Conservation (phyloP, 306 rosid genomes). For the Inga leiocalycina region DNA sequence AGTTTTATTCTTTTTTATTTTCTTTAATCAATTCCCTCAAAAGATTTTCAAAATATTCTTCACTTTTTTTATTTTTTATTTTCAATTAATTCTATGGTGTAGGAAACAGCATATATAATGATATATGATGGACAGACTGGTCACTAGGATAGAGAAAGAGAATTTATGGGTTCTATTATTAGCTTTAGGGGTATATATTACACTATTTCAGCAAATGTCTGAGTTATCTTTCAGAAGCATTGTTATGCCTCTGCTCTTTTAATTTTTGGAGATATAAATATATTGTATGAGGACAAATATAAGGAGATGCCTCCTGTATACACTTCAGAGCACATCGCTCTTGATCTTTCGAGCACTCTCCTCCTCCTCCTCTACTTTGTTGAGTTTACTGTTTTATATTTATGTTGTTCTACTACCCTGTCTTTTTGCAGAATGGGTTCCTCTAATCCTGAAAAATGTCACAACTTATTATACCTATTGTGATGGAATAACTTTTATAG, state of each 20-base stretch:
- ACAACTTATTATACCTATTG: no score
- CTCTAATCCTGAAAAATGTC: no score
- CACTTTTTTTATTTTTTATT: not conserved
- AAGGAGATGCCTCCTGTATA: no score
- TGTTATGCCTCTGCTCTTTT: not conserved
- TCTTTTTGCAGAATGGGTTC: no score
- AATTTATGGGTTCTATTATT: conserved; percentile 8
- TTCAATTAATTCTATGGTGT: conserved; percentile 29
- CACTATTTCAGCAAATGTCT: not conserved
- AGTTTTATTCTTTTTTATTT: conserved; percentile 27
- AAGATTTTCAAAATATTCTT: conserved; percentile 21
- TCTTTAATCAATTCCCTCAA: conserved; percentile 30
- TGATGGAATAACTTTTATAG: no score
- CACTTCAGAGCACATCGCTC: no score
- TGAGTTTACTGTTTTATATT: no score
- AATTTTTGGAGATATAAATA: not conserved
- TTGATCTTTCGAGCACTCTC: no score
- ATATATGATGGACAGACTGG: conserved; percentile 17
- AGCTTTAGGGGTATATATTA: not conserved
- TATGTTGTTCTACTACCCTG: no score
- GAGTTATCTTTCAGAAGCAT: not conserved
- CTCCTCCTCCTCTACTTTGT: no score
- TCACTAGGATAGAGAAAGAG: conserved; percentile 6
- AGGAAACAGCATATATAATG: conserved; percentile 21
- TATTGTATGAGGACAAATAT: no score